Base-by-base conservation (phyloP, 2,329 filamentous ascomycete species). In the Trichophyton verrucosum region DNA sequence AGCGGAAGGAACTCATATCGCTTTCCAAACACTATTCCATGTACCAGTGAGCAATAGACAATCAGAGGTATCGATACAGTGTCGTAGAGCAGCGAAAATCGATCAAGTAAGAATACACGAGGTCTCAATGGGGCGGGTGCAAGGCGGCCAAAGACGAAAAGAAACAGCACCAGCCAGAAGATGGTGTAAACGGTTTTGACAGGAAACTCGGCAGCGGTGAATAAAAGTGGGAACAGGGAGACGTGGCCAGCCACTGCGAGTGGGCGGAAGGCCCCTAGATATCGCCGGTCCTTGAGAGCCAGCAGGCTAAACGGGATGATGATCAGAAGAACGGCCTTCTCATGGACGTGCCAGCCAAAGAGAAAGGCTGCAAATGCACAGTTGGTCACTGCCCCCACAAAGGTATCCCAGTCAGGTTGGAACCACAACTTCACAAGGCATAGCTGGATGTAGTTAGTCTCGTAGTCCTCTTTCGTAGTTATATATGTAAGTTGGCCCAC, bases 311-410 rank as follows among this genome's bases (percentile, higher is more conserved):
- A 97, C 0, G 94, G 94, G 57, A 97, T 88, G 66, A 99, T 91
- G 70, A 97, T 87, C 20, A 97, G 82, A 22, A 99, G 81, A 61
- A 99, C 88, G 1, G 94, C 94, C 75, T 99, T 99, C 72, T 99
- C 94, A 69, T 99, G 94, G 7, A 99, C 94, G 70, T 99, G 94
- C 91, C 92, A 99, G 61, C 94, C 92, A 68, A 97, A 97, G 8
- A 99, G 81, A 76, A 99, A 99, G 0, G 92, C 96, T 0, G 92
- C 88, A 71, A 96, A 99, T 62, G 89, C 94, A 70, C 94, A 97
- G 15, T 97, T 83, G 0, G 92, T 96, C 51, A 96, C 82, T 0
- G 90, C 87, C 2, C 90, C 90, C 47, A 97, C 82, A 71, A 99
- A 97, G 61, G 83, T 87, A 64, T 95, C 88, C 89, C 90, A 96